Evolutionary conservation across 306 rosid species (phyloP).

Genomic region (Ormosia semicastrata): DNA sequence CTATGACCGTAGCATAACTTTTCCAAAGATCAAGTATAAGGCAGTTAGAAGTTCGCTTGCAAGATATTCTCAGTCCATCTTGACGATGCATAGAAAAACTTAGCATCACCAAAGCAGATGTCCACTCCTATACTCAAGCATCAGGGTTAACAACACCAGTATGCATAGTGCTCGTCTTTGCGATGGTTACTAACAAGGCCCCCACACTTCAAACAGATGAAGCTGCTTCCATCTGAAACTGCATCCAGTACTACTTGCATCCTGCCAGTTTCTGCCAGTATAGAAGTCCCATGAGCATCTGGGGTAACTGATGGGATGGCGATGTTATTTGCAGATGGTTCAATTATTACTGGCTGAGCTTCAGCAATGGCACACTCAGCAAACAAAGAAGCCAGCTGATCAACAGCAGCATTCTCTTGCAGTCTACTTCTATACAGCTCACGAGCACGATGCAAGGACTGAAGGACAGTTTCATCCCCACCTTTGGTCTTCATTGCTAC

Average conservation of each 20-base stretch:
- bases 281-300: constrained; percentile 60
- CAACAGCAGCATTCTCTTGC: constrained; percentile 65
- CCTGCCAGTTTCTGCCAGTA: constrained; percentile 89
- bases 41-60: background rate
- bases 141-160: constrained; percentile 74
- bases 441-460: constrained; percentile 79
- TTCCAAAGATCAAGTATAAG: constrained; percentile 16
- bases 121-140: background rate
- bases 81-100: constrained; percentile 30
- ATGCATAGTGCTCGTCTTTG: constrained; percentile 81
- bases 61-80: constrained; percentile 8
- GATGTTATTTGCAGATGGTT: constrained; percentile 28
- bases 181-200: constrained; percentile 92
- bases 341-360: constrained; percentile 57
- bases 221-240: constrained; percentile 93
- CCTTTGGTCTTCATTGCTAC: constrained; percentile 74
- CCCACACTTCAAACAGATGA: constrained; percentile 92
- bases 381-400: constrained; percentile 90
- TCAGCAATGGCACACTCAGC: constrained; percentile 97
- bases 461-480: constrained; percentile 86
- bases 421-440: constrained; percentile 68
- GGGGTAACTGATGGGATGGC: constrained; percentile 25
- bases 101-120: constrained; percentile 20
- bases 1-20: constrained; percentile 18
- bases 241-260: constrained; percentile 89